Conservation (phyloP, 2,329 filamentous ascomycete species). For the Botrytis byssoidea region DNA sequence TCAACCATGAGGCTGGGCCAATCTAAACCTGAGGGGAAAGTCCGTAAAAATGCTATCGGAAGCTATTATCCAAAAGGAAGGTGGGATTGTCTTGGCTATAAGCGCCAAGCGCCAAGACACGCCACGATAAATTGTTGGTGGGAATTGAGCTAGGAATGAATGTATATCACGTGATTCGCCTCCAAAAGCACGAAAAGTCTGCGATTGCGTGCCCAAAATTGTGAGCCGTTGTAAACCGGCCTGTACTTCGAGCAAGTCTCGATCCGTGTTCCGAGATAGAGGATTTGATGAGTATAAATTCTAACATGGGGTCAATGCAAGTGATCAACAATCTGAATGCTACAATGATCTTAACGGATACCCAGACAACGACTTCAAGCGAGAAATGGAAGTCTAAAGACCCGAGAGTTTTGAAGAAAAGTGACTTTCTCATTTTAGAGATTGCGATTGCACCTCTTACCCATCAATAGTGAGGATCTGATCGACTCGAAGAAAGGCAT, state of each 20-base stretch:
- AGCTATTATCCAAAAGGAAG: conserved; percentile 14
- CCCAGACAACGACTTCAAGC: neutral
- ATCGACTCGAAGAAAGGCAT: neutral
- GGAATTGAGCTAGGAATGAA: neutral
- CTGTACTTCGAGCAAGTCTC: neutral
- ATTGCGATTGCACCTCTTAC: neutral
- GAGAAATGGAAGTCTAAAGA: neutral
- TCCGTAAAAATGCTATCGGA: conserved; percentile 2
- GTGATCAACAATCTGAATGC: neutral
- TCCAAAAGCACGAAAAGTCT: neutral
- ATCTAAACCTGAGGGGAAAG: conserved; percentile 16
- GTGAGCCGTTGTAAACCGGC: neutral
- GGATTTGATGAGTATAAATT: neutral
- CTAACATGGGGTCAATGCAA: neutral
- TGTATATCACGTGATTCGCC: neutral
- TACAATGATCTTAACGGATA: neutral
- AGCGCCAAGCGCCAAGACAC: conserved; percentile 16
- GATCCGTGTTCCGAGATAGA: neutral
- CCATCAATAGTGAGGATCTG: neutral
- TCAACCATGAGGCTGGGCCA: neutral
- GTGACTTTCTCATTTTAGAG: neutral
- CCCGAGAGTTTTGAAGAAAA: too few relatives aligned
- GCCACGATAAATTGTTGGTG: neutral
- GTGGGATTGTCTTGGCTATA: conserved; percentile 9
- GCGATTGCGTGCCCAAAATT: neutral